Base-by-base conservation (phyloP, 345 rosid genomes). In the Syzygium oleosum region DNA sequence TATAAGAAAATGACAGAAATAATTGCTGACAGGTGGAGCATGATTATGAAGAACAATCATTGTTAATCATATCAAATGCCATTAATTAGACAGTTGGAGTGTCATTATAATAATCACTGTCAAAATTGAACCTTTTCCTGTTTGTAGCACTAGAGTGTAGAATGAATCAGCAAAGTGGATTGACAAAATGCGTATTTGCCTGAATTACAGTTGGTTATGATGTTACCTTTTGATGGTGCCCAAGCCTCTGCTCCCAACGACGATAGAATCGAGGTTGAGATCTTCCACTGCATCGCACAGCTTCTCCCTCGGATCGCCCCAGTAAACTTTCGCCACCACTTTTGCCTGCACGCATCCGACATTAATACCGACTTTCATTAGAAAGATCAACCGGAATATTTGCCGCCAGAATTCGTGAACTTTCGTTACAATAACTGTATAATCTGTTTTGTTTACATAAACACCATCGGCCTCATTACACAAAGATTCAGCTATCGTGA, bases 221-320 rank as follows among this genome's bases (percentile, higher is more conserved):
- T 8, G 4, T 6, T 85, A 94, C 96, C 96, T 91, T 84, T 94
- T 93, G 85, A 94, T 54, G 41, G 90, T 61, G 84, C 96, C 93
- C 11, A 94, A 88, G 4, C 96, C 95, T 84, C 96, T 89, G 89
- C 96, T 93, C 84, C 95, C 96, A 9, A 94, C 88, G 31, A 93
- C 93, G 43, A 94, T 90, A 7, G 91, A 87, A 85, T 92, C 91
- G 27, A 93, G 91, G 89, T 91, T 92, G 31, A 94, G 91, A 88
- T 93, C 88, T 41, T 91, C 93, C 65, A 93, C 93, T 5, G 96
- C 92, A 34, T 91, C 90, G 73, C 92, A 87, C 83, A 93, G 23
- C 90, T 93, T 93, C 88, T 94, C 96, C 89, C 94, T 92, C 52
- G 95, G 91, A 84, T 94, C 95, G 16, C 96, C 96, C 95, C 95